phyloP scores from a whole-genome alignment of 192 early-diverging fungal species.

The Backusella morwellensis region DNA sequence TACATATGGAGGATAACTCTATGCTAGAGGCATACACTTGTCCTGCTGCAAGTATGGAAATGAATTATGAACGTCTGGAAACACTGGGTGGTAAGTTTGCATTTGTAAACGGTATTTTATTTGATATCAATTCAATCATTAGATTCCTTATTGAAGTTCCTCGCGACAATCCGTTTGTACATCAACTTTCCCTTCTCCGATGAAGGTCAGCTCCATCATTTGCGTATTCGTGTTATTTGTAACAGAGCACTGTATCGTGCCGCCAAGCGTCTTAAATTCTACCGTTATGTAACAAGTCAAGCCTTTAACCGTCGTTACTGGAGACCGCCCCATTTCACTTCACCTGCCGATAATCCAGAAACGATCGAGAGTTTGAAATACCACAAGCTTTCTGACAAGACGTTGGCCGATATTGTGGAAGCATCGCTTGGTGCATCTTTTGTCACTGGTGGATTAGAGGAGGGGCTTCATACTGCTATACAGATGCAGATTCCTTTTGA shows the following conservation, averaged over 20 bases:
- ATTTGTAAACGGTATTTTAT: too few relatives aligned
- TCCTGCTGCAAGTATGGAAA: slow-evolving; percentile 60
- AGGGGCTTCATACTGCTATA: slow-evolving; percentile 53
- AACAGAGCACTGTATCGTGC: slow-evolving; percentile 68
- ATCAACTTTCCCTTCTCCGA: slow-evolving; percentile 68
- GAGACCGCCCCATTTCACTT: slow-evolving; percentile 47
- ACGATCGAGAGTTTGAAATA: slow-evolving; percentile 16
- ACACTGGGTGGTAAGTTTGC: slow-evolving; percentile 63
- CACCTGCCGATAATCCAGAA: slow-evolving; percentile 17
- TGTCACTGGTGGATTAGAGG: slow-evolving; percentile 52
- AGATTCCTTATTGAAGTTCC: slow-evolving; percentile 82
- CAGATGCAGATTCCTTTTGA: slow-evolving; percentile 56
- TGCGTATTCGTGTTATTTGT: slow-evolving; percentile 70
- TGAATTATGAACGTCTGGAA: slow-evolving; percentile 88
- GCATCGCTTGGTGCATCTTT: slow-evolving; percentile 77
- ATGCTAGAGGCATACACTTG: slow-evolving; percentile 74
- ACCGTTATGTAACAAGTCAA: slow-evolving; percentile 56
- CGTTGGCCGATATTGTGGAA: slow-evolving; percentile 84
- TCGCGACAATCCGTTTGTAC: slow-evolving; percentile 71
- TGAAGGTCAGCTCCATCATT: slow-evolving; percentile 78
- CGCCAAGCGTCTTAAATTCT: slow-evolving; percentile 53
- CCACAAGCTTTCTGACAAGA: slow-evolving; percentile 76
- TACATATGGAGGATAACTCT: slow-evolving; percentile 39
- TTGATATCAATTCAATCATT: too few relatives aligned
- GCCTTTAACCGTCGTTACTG: slow-evolving; percentile 62